phyloP scores from a whole-genome alignment of 1,139 yeast genomes.

The Suhomyces choctaworum region DNA sequence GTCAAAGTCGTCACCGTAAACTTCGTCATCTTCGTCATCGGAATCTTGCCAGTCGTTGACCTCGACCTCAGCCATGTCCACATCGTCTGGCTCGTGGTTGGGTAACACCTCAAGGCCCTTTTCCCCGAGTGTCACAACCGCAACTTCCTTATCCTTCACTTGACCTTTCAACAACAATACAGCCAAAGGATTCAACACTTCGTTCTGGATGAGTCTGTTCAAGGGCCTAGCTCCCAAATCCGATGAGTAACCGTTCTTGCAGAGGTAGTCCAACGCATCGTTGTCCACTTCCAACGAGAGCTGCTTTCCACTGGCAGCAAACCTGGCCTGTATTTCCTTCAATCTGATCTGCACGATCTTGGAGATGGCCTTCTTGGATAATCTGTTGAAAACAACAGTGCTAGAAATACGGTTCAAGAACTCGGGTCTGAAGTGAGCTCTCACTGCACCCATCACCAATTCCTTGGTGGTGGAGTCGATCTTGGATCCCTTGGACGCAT shows the following conservation, averaged over 20 bases:
- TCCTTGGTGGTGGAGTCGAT: constrained; percentile 68
- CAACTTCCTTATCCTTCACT: constrained; percentile 83
- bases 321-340: constrained; percentile 79
- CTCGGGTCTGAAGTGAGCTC: constrained; percentile 93
- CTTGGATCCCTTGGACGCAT: constrained; percentile 63
- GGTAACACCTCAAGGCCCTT: constrained; percentile 77
- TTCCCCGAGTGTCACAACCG: constrained; percentile 59
- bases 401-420: constrained; percentile 94
- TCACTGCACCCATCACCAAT: constrained; percentile 81
- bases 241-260: constrained; percentile 83
- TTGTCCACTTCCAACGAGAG: constrained; percentile 68
- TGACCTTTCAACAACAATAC: constrained; percentile 85
- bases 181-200: constrained; percentile 84
- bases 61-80: constrained; percentile 55
- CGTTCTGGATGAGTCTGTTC: constrained; percentile 88
- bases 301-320: constrained; percentile 78
- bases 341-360: constrained; percentile 88
- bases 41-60: constrained; percentile 57
- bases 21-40: constrained; percentile 55
- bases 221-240: constrained; percentile 98
- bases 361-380: constrained; percentile 86
- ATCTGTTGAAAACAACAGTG: constrained; percentile 86
- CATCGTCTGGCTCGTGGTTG: constrained; percentile 73
- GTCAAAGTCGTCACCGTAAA: constrained; percentile 8
- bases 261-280: constrained; percentile 76